These are phyloP conservation scores for Colletotrichum karsti DNA, from an alignment of 2,329 filamentous ascomycete species.

Conservation along the genomic window DNA sequence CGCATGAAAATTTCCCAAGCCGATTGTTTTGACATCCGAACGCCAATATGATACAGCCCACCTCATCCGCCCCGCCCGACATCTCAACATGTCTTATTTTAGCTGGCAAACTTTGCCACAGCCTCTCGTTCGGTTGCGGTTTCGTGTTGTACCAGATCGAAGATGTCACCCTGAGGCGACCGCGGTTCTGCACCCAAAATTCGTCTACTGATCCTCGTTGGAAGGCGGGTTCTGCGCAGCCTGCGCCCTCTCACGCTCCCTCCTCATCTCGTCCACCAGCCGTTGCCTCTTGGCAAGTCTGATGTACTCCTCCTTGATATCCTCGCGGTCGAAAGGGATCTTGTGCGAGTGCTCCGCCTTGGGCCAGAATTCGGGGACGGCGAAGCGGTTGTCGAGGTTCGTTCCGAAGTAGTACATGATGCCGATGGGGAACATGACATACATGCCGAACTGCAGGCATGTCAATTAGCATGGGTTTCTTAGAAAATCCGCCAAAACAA, in stretches of 20 bases:
- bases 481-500: neutral
- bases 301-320: slow-evolving; percentile 84
- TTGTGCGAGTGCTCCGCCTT: slow-evolving; percentile 79
- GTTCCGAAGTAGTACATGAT: slow-evolving; percentile 99
- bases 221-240: slow-evolving; percentile 36
- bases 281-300: slow-evolving; percentile 71
- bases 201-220: slow-evolving; percentile 33
- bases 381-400: slow-evolving; percentile 93
- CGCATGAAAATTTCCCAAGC: slow-evolving; percentile 14
- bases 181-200: too few species aligned
- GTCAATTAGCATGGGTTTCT: neutral
- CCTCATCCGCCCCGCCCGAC: neutral
- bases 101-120: too few species aligned
- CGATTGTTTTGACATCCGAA: slow-evolving; percentile 24
- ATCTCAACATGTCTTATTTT: neutral
- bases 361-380: slow-evolving; percentile 93
- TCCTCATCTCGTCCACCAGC: slow-evolving; percentile 78
- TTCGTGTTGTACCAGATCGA: too few species aligned
- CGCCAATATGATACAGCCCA: slow-evolving; percentile 24
- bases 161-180: too few species aligned
- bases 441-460: slow-evolving; percentile 85
- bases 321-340: slow-evolving; percentile 80
- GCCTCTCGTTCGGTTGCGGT: neutral
- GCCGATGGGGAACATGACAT: slow-evolving; percentile 97
- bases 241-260: slow-evolving; percentile 46